A percentile compares a stretch with the other conserved stretches of the same genome.
Conservation (phyloP, 192 early-diverging fungal genomes). For the Mortierella alpina region DNA sequence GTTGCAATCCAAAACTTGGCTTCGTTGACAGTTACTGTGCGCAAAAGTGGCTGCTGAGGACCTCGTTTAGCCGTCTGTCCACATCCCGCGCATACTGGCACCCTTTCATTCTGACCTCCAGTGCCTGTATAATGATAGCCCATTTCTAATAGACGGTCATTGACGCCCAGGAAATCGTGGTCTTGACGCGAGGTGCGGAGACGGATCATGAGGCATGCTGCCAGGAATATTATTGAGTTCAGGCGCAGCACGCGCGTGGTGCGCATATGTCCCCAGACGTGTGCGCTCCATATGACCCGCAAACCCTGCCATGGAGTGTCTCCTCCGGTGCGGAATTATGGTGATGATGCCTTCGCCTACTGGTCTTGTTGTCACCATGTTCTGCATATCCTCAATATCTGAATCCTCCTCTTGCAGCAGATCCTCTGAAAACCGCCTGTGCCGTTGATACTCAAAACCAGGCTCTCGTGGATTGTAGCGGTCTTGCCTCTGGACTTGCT, state of each 20-base stretch:
- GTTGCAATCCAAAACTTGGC: too few species aligned
- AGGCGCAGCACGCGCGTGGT: slow-evolving; percentile 5
- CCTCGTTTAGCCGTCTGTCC: too few species aligned
- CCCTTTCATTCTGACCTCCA: too few species aligned
- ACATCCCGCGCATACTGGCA: too few species aligned
- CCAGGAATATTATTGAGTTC: slow-evolving; percentile 10
- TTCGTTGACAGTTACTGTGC: too few species aligned
- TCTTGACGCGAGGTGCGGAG: neutral
- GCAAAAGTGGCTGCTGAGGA: too few species aligned
- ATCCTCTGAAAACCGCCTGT: slow-evolving; percentile 14
- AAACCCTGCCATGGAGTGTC: slow-evolving; percentile 41
- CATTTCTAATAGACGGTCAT: neutral
- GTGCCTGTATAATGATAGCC: too few species aligned
- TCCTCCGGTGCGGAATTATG: slow-evolving; percentile 40
- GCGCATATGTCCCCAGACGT: slow-evolving; percentile 17
- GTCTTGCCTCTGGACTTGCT: neutral
- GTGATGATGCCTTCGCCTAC: slow-evolving; percentile 50
- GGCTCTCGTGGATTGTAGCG: slow-evolving; percentile 24
- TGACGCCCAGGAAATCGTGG: neutral
- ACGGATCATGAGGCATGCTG: slow-evolving; percentile 11
- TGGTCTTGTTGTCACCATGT: slow-evolving; percentile 40
- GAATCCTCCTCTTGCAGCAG: slow-evolving; percentile 6
- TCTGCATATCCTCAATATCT: slow-evolving; percentile 31
- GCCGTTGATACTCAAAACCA: slow-evolving; percentile 30
- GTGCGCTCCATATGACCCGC: slow-evolving; percentile 24